A percentile compares a stretch with the other conserved stretches of the same genome.
Conservation (phyloP, 345 rosid species). For the Salix dunnii region DNA sequence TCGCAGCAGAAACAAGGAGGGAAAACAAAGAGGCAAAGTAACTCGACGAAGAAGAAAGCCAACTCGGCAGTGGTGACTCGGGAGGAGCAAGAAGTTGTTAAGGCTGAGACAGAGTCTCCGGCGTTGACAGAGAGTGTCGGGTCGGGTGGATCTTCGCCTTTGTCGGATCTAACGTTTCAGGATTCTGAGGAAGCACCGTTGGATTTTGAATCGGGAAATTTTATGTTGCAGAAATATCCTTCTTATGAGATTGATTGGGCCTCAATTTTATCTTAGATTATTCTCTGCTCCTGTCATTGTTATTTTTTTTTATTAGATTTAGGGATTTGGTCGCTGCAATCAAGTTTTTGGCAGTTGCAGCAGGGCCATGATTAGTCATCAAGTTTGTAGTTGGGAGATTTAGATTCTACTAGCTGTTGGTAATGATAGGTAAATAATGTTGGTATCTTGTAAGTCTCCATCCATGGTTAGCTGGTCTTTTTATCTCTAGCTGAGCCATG, state of each 20-base stretch:
- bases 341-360: constrained; percentile 33
- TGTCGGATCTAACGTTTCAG: constrained; percentile 30
- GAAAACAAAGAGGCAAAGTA: constrained; percentile 10
- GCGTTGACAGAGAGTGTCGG: constrained; percentile 44
- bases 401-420: too few species aligned
- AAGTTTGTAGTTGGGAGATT: background rate
- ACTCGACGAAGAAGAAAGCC: constrained; percentile 12
- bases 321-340: constrained; percentile 18
- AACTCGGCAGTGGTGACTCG: background rate
- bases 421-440: constrained; percentile 2
- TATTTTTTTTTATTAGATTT: background rate
- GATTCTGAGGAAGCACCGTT: constrained; percentile 29
- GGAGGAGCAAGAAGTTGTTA: constrained; percentile 2
- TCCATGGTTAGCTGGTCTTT: constrained; percentile 30
- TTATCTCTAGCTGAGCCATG: constrained; percentile 23
- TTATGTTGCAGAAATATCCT: constrained; percentile 25
- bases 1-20: constrained; percentile 39
- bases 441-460: constrained; percentile 11
- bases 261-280: constrained; percentile 20
- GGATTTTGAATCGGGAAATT: constrained; percentile 23
- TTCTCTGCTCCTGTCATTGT: background rate
- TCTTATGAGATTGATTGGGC: constrained; percentile 37
- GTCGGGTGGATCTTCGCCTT: constrained; percentile 43
- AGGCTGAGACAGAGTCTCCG: constrained; percentile 27
- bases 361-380: constrained; percentile 3